A percentile compares a stretch with the other conserved stretches of the same genome.
These are phyloP conservation scores for Sugiyamaella smithiae DNA, from an alignment of 805 yeast genomes.

Conservation along the genomic window DNA sequence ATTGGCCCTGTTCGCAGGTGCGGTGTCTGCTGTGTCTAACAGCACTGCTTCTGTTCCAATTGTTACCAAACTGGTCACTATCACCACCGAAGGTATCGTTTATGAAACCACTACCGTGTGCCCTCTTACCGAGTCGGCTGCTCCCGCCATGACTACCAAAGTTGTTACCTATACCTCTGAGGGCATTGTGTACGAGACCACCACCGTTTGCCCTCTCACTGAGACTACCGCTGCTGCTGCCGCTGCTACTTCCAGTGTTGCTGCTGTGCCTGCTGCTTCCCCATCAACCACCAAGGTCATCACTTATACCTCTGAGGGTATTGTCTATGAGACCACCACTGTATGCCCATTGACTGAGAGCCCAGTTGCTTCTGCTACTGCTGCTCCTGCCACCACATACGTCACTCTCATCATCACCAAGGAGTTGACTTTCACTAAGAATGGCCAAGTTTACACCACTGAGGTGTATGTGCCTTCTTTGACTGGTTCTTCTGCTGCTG, in stretches of 20 bases:
- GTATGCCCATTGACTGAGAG: conserved; percentile 20
- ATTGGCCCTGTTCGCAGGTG: background rate
- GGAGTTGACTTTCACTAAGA: conserved; percentile 8
- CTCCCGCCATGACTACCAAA: background rate
- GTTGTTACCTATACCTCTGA: conserved; percentile 7
- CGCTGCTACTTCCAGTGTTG: background rate
- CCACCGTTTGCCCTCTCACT: conserved; percentile 17
- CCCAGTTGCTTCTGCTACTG: background rate
- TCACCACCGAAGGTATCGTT: conserved; percentile 12
- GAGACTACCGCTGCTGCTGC: conserved; percentile 10
- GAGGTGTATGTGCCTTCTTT: conserved; percentile 7
- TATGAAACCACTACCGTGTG: conserved; percentile 17
- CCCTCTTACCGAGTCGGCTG: conserved; percentile 14
- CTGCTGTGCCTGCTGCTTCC: conserved; percentile 1
- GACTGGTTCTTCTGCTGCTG: background rate
- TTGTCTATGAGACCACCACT: conserved; percentile 17
- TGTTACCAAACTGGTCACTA: conserved; percentile 4
- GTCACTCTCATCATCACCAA: conserved; percentile 7
- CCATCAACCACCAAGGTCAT: conserved; percentile 15
- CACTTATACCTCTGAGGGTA: conserved; percentile 9
- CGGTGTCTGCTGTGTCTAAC: background rate
- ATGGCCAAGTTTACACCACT: conserved; percentile 8
- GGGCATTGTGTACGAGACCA: conserved; percentile 16
- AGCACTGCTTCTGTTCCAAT: conserved; percentile 1
- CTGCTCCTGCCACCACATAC: conserved; percentile 6